These are phyloP conservation scores for Lachnellula arida DNA, from an alignment of 2,329 filamentous ascomycete species.

Conservation along the genomic window DNA sequence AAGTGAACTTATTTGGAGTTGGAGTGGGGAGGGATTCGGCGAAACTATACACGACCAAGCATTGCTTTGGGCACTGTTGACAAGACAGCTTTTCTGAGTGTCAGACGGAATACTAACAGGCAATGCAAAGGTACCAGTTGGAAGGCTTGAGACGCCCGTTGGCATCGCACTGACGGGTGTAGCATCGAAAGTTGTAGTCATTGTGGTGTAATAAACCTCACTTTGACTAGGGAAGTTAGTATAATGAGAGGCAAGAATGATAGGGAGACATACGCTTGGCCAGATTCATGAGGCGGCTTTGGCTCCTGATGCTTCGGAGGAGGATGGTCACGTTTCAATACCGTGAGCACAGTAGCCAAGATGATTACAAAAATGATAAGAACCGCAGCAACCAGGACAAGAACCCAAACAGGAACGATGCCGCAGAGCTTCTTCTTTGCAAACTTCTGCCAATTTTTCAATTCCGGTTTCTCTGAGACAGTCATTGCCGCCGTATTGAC, in stretches of 20 bases:
- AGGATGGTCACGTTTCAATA: slow-evolving; percentile 20
- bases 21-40: slow-evolving; percentile 14
- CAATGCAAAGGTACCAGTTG: slow-evolving; percentile 52
- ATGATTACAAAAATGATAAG: slow-evolving; percentile 56
- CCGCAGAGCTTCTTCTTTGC: slow-evolving; percentile 54
- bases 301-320: not conserved
- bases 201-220: slow-evolving; percentile 16
- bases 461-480: slow-evolving; percentile 43
- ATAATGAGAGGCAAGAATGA: not conserved
- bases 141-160: slow-evolving; percentile 46
- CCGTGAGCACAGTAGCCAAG: slow-evolving; percentile 39
- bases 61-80: slow-evolving; percentile 47
- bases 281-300: not conserved
- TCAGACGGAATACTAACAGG: slow-evolving; percentile 46
- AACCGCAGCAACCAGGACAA: slow-evolving; percentile 48
- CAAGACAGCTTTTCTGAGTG: slow-evolving; percentile 52
- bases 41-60: slow-evolving; percentile 61
- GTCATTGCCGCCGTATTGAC: slow-evolving; percentile 47
- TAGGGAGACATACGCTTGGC: slow-evolving; percentile 19
- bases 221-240: slow-evolving; percentile 14
- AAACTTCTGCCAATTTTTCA: slow-evolving; percentile 48
- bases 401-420: slow-evolving; percentile 58
- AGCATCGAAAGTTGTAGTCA: slow-evolving; percentile 44
- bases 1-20: slow-evolving; percentile 19
- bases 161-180: slow-evolving; percentile 47